Conservation (phyloP, 257 asterid species). For the Voacanga thouarsii region DNA sequence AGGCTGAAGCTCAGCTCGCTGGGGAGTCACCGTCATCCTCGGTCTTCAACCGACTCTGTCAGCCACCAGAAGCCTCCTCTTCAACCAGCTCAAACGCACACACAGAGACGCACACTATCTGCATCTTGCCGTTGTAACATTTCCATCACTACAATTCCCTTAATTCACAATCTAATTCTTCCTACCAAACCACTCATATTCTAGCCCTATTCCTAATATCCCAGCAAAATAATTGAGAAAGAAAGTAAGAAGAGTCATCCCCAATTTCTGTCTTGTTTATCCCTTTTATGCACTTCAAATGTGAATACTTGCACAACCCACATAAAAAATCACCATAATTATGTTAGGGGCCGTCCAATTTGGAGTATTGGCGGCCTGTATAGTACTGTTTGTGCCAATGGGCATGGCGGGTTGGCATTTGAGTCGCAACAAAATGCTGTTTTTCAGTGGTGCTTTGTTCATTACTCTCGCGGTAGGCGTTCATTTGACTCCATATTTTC, state of each 20-base stretch:
- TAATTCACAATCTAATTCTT: slow-evolving; percentile 14
- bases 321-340: not conserved
- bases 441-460: slow-evolving; percentile 95
- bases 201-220: not conserved
- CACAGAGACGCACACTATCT: not conserved
- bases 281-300: not conserved
- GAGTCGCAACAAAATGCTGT: slow-evolving; percentile 92
- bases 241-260: not conserved
- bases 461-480: slow-evolving; percentile 95
- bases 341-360: slow-evolving; percentile 90
- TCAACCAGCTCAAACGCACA: not conserved
- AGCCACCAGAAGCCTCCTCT: slow-evolving; percentile 16
- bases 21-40: slow-evolving; percentile 15
- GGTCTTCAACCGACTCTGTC: slow-evolving; percentile 15
- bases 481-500: slow-evolving; percentile 83
- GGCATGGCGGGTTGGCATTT: slow-evolving; percentile 99
- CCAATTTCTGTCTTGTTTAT: not conserved
- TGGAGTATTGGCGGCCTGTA: slow-evolving; percentile 81
- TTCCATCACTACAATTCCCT: slow-evolving; percentile 22
- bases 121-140: slow-evolving; percentile 12
- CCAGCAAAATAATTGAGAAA: not conserved
- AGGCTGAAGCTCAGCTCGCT: not conserved
- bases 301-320: slow-evolving; percentile 6
- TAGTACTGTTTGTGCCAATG: slow-evolving; percentile 87
- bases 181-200: not conserved